Evolutionary conservation across 495 filamentous ascomycete species (phyloP).

Genomic region (Chaetomium tenue): DNA sequence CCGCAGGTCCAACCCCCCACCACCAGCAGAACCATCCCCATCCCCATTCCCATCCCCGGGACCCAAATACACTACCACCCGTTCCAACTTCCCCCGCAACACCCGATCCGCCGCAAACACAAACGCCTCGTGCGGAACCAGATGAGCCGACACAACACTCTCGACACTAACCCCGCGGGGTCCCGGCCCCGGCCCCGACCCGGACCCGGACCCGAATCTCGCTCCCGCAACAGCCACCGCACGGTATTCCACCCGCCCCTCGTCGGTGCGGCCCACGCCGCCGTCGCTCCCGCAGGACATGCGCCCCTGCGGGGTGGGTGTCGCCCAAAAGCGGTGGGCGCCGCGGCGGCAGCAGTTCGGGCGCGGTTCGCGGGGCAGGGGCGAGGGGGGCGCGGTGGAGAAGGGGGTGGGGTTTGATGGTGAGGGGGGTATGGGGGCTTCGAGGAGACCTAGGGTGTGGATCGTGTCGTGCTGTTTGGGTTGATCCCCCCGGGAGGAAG

Average conservation of each 20-base stretch:
- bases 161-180: too few species aligned
- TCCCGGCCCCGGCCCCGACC: too few species aligned
- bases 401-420: neutral
- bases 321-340: neutral
- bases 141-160: neutral
- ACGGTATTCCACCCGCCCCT: too few species aligned
- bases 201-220: too few species aligned
- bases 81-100: neutral
- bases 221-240: too few species aligned
- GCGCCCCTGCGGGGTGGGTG: neutral
- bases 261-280: neutral
- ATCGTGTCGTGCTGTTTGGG: conserved; percentile 1
- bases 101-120: neutral
- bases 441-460: neutral
- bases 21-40: too few species aligned
- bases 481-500: too few species aligned
- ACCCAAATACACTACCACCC: neutral
- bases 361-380: too few species aligned
- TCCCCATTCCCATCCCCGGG: neutral
- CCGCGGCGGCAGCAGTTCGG: neutral
- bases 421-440: neutral
- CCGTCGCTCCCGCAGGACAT: neutral
- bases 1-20: too few species aligned
- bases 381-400: neutral
- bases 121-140: neutral